Conservation (phyloP, 2,329 filamentous ascomycete genomes). For the Colletotrichum tanaceti region DNA sequence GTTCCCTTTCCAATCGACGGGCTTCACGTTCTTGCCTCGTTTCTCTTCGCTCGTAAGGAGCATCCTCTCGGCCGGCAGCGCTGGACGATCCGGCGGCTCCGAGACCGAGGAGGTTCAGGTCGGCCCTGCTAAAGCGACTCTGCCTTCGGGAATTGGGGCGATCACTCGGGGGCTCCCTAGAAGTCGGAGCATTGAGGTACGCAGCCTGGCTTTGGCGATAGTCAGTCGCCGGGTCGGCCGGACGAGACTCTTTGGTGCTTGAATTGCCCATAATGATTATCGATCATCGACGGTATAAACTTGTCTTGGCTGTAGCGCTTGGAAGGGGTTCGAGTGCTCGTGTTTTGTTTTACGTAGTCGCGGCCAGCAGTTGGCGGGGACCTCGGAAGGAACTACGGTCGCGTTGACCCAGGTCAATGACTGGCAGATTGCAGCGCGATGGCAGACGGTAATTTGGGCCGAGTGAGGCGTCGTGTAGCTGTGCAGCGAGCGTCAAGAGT, state of each 20-base stretch:
- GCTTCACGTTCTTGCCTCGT: constrained; percentile 93
- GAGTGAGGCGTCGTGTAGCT: neutral
- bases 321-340: neutral
- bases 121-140: constrained; percentile 53
- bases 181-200: constrained; percentile 25
- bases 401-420: neutral
- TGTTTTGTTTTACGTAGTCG: neutral
- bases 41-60: constrained; percentile 76
- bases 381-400: neutral
- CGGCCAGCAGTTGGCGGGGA: neutral
- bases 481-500: neutral
- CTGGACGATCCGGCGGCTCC: constrained; percentile 51
- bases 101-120: constrained; percentile 61
- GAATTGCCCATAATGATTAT: constrained; percentile 53
- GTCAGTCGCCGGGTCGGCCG: constrained; percentile 35
- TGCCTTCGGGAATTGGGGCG: constrained; percentile 36
- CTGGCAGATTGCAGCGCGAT: neutral
- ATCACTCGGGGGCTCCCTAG: constrained; percentile 22
- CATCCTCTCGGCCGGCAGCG: constrained; percentile 54
- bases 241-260: constrained; percentile 55
- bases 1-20: constrained; percentile 84
- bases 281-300: neutral
- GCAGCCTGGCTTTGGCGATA: constrained; percentile 36
- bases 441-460: neutral
- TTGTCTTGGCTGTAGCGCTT: neutral